phyloP scores from a whole-genome alignment of 176 grass and related monocot genomes.

The Eleusine coracana region DNA sequence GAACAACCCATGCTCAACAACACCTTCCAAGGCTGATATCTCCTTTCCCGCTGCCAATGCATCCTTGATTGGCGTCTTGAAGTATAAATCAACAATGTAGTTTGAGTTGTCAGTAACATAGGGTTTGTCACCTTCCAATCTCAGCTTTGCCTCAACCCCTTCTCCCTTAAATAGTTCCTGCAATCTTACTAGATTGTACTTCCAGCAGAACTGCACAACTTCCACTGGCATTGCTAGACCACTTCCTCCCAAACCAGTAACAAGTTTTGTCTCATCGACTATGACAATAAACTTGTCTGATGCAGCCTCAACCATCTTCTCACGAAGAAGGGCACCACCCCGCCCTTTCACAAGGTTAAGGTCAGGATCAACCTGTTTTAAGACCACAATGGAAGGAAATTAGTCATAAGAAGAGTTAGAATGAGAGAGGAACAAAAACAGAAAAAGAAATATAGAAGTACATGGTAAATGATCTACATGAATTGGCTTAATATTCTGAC shows the following conservation, averaged over 20 bases:
- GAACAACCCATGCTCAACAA: conserved; percentile 94
- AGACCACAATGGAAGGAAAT: neutral
- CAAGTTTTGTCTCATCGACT: conserved; percentile 87
- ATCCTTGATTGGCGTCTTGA: conserved; percentile 90
- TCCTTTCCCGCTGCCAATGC: conserved; percentile 68
- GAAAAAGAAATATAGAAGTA: neutral
- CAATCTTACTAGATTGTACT: conserved; percentile 79
- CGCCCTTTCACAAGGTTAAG: conserved; percentile 96
- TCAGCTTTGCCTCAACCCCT: conserved; percentile 78
- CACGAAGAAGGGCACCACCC: conserved; percentile 92
- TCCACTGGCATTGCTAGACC: conserved; percentile 96
- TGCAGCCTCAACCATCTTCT: conserved; percentile 96
- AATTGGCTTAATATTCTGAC: neutral
- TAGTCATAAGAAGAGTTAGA: neutral
- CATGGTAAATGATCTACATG: neutral
- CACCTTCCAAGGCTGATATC: conserved; percentile 80
- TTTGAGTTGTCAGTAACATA: conserved; percentile 92
- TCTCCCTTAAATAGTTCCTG: conserved; percentile 82
- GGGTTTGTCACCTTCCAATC: conserved; percentile 66
- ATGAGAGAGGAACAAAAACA: neutral
- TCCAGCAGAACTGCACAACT: conserved; percentile 99
- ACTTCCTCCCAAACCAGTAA: conserved; percentile 87
- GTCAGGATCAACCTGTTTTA: conserved; percentile 86
- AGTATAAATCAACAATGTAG: conserved; percentile 90
- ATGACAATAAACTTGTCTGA: conserved; percentile 88